Evolutionary conservation across 2,329 filamentous ascomycete genomes (phyloP), one percentile per base, ranked within the genome.

Genomic region (Erysiphe pulchra): DNA sequence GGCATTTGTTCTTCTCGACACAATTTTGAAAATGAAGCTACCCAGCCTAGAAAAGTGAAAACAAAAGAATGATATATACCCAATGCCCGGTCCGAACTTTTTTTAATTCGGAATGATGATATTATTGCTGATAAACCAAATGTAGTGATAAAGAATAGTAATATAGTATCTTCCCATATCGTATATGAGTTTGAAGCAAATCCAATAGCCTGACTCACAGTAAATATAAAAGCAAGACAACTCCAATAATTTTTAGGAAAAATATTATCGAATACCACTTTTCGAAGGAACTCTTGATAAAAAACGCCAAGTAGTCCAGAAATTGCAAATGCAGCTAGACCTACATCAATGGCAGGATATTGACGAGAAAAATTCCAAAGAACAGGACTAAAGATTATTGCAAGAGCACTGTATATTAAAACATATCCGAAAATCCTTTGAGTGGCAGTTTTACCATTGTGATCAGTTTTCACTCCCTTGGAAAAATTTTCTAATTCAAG

Each of bases 1-100:
- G 90, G 90, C 83, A 95, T 94, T 63, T 98, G 90, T 63, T 98
- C 90, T 60, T 98, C 90, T 47, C 90, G 79, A 59, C 90, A 98
- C 17, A 98, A 75, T 52, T 85, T 81, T 10, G 90, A 94, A 52
- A 87, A 76, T 1, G 86, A 92, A 0, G 85, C 80, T 2, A 87
- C 46, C 46, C 87, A 77, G 13, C 78, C 79, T 12, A 95, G 69
- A 5, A 84, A 58, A 47, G 90, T 67, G 56, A 98, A 95, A 1
- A 84, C 65, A 17, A 87, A 59, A 0, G 90, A 90, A 58, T 98
- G 86, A 55, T 86, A 87, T 24, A 83, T 68, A 20, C 80, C 85
- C 42, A 93, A 63, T 11, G 78, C 73, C 38, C 80, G 74, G 52
- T 92, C 80, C 3, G 70, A 64, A 20, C 69, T 63, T 33, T 70